Evolutionary conservation across 805 yeast genomes (phyloP).

Genomic region (Ogataea siamensis): DNA sequence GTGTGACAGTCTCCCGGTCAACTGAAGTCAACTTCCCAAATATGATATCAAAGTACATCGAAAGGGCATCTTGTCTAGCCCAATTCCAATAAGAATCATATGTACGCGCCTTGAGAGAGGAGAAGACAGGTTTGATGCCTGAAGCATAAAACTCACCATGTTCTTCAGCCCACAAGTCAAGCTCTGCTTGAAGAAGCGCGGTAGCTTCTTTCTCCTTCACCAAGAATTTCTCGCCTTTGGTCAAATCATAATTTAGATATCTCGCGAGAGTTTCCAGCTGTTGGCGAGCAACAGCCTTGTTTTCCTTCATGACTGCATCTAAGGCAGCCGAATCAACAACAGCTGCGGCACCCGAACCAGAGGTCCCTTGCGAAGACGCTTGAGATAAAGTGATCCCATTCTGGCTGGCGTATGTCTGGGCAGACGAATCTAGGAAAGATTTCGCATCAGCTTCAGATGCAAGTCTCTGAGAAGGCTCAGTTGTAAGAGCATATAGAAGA

Average conservation of each 20-base stretch:
- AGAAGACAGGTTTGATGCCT: slow-evolving; percentile 88
- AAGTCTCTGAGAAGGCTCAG: slow-evolving; percentile 89
- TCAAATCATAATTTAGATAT: slow-evolving; percentile 88
- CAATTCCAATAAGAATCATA: slow-evolving; percentile 99
- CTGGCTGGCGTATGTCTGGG: slow-evolving; percentile 80
- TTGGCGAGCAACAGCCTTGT: slow-evolving; percentile 67
- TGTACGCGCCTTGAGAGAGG: slow-evolving; percentile 88
- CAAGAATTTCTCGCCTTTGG: slow-evolving; percentile 83
- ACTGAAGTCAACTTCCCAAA: slow-evolving; percentile 89
- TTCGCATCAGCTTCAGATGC: slow-evolving; percentile 88
- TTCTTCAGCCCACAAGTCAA: slow-evolving; percentile 87
- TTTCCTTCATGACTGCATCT: slow-evolving; percentile 74
- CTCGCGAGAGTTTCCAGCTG: slow-evolving; percentile 92
- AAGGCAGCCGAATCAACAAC: slow-evolving; percentile 94
- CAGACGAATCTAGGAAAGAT: slow-evolving; percentile 75
- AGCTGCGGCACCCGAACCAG: slow-evolving; percentile 73
- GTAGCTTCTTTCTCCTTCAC: slow-evolving; percentile 85
- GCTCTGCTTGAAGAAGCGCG: slow-evolving; percentile 77
- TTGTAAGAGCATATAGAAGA: slow-evolving; percentile 75
- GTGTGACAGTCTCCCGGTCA: slow-evolving; percentile 94
- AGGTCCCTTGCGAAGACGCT: slow-evolving; percentile 53
- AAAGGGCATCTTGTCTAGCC: slow-evolving; percentile 96
- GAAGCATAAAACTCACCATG: slow-evolving; percentile 91
- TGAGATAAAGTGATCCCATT: slow-evolving; percentile 77
- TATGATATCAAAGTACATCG: slow-evolving; percentile 92